phyloP scores from a whole-genome alignment of 106 monocot genomes.

The Dioscorea alata region DNA sequence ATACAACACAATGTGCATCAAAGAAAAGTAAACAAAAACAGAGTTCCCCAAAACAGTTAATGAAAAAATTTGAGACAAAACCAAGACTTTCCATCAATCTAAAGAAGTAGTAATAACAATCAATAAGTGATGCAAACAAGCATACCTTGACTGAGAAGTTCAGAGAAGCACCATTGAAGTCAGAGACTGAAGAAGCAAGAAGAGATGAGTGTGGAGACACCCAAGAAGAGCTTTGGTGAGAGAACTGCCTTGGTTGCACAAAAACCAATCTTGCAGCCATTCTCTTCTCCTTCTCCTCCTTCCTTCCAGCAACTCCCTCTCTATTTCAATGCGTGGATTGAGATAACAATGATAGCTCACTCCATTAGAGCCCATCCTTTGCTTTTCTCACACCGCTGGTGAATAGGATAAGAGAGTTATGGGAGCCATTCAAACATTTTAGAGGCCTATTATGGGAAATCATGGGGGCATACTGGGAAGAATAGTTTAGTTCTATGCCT shows the following conservation, averaged over 20 bases:
- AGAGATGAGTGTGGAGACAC: constrained; percentile 30
- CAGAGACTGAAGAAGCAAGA: constrained; percentile 66
- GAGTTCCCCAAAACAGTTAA: background rate
- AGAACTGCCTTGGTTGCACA: constrained; percentile 32
- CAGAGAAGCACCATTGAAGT: constrained; percentile 65
- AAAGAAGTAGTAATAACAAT: too few relatives aligned
- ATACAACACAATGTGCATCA: background rate
- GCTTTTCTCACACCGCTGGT: background rate
- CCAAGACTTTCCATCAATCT: background rate
- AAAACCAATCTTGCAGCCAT: constrained; percentile 31
- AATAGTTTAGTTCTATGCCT: too few relatives aligned
- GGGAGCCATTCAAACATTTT: too few relatives aligned
- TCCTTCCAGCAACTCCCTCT: background rate
- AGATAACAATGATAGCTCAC: background rate
- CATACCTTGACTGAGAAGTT: constrained; percentile 55
- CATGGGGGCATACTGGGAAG: too few relatives aligned
- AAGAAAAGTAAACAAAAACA: too few relatives aligned
- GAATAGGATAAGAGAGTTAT: constrained; percentile 19
- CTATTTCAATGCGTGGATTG: background rate
- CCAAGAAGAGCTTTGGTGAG: constrained; percentile 10
- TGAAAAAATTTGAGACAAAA: background rate
- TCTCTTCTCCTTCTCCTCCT: background rate
- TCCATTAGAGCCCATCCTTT: constrained; percentile 13
- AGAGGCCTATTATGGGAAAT: too few relatives aligned
- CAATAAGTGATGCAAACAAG: background rate